These are phyloP conservation scores for Cytidiella melzeri DNA, from an alignment of 768 basidiomycete species.

Conservation along the genomic window DNA sequence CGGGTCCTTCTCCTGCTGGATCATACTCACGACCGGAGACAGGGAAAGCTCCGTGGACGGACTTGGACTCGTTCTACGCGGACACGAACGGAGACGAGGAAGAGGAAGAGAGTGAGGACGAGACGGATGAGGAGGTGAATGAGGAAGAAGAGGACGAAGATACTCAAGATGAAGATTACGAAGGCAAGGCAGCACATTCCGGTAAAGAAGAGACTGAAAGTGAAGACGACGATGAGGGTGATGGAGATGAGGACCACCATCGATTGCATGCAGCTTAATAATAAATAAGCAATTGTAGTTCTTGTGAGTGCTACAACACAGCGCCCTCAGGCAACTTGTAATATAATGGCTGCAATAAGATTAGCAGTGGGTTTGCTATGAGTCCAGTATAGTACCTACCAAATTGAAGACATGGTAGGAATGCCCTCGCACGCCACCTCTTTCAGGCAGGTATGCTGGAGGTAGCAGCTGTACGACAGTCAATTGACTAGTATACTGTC, in stretches of 20 bases:
- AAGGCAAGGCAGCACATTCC: conserved; percentile 19
- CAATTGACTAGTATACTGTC: not conserved
- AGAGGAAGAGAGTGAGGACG: conserved; percentile 16
- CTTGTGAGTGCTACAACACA: conserved; percentile 18
- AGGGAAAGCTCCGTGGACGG: conserved; percentile 42
- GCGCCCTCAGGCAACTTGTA: conserved; percentile 34
- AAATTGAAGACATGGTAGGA: conserved; percentile 74
- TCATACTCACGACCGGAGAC: conserved; percentile 28
- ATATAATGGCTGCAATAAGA: conserved; percentile 29
- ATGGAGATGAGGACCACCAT: no score
- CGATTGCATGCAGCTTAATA: no score
- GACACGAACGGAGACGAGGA: conserved; percentile 30
- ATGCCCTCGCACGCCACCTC: conserved; percentile 63
- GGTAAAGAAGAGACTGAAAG: conserved; percentile 26
- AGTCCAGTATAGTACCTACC: no score
- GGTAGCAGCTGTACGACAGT: conserved; percentile 65
- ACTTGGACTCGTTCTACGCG: conserved; percentile 76
- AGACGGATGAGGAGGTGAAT: conserved; percentile 27
- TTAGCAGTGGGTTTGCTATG: no score
- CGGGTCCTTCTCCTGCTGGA: conserved; percentile 38
- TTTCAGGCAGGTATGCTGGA: conserved; percentile 56
- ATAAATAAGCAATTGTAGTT: conserved; percentile 4
- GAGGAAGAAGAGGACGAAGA: conserved; percentile 24
- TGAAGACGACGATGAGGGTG: conserved; percentile 13
- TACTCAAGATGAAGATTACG: conserved; percentile 9